Percentiles rank a stretch among this genome's conserved stretches.
These are phyloP conservation scores for Boechera retrofracta DNA, from an alignment of 345 rosid species.

Conservation along the genomic window DNA sequence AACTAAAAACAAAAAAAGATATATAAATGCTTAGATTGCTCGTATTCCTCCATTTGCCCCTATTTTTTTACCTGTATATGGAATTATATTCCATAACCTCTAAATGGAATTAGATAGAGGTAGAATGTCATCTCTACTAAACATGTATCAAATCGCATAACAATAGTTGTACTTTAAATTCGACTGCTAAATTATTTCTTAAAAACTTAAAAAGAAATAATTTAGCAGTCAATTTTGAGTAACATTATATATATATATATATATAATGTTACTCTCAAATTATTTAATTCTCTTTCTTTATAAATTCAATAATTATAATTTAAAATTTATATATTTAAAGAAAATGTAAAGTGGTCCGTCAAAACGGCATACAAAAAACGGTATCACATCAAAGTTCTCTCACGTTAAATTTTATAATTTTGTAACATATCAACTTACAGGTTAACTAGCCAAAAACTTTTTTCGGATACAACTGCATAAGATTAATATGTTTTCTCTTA, in stretches of 20 bases:
- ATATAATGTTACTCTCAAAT: too few relatives aligned
- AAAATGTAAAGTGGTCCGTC: neutral
- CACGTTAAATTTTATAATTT: neutral
- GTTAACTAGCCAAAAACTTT: neutral
- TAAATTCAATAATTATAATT: neutral
- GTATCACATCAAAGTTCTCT: neutral
- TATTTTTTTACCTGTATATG: conserved; percentile 3
- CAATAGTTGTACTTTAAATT: too few relatives aligned
- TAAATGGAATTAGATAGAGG: neutral
- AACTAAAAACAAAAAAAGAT: too few relatives aligned
- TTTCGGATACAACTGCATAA: conserved; percentile 3
- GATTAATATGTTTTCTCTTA: neutral
- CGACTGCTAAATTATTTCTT: too few relatives aligned
- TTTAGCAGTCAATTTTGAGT: too few relatives aligned
- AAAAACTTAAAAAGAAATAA: too few relatives aligned
- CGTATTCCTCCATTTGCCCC: neutral
- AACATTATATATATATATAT: too few relatives aligned
- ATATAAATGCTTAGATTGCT: neutral
- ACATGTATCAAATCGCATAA: too few relatives aligned
- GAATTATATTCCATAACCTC: conserved; percentile 5
- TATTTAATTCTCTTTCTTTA: too few relatives aligned
- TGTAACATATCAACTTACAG: neutral
- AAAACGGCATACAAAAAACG: neutral
- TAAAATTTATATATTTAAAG: neutral
- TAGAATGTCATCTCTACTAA: too few relatives aligned